phyloP scores from a whole-genome alignment of 768 basidiomycete species.

The Rhodosporidiobolus odoratus region DNA sequence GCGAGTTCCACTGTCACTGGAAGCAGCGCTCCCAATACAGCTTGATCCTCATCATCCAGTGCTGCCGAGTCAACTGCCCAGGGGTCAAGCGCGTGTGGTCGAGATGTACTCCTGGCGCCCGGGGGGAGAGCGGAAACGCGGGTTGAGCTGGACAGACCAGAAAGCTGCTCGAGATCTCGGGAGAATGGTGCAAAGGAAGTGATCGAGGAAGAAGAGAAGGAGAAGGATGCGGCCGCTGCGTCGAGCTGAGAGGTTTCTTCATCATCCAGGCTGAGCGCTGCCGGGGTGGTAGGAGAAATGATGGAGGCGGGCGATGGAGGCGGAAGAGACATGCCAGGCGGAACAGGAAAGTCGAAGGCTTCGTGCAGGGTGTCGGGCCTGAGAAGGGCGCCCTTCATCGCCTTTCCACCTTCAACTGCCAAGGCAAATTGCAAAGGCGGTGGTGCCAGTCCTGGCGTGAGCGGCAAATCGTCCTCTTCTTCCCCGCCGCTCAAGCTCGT shows the following conservation, averaged over 20 bases:
- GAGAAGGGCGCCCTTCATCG: not conserved
- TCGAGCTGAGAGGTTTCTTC: not conserved
- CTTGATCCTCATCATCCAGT: not conserved
- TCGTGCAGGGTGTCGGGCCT: not conserved
- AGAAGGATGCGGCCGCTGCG: not conserved
- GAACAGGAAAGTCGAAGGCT: slow-evolving; percentile 1
- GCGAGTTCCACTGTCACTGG: not conserved
- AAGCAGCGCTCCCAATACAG: not conserved
- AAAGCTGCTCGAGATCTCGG: too few species aligned
- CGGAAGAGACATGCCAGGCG: not conserved
- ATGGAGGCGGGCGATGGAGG: not conserved
- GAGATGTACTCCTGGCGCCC: too few species aligned
- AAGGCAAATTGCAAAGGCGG: not conserved
- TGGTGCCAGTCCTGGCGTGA: not conserved
- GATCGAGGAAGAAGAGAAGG: not conserved
- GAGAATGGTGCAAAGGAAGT: not conserved
- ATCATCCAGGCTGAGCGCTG: not conserved
- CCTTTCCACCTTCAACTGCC: not conserved
- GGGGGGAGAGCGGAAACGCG: too few species aligned
- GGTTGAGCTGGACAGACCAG: too few species aligned
- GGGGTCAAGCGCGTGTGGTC: not conserved
- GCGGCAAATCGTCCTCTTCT: not conserved
- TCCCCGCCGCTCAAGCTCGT: not conserved
- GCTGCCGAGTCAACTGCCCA: not conserved
- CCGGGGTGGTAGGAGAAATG: not conserved